Conservation (phyloP, 2,329 filamentous ascomycete species). For the Escovopsis weberi region DNA sequence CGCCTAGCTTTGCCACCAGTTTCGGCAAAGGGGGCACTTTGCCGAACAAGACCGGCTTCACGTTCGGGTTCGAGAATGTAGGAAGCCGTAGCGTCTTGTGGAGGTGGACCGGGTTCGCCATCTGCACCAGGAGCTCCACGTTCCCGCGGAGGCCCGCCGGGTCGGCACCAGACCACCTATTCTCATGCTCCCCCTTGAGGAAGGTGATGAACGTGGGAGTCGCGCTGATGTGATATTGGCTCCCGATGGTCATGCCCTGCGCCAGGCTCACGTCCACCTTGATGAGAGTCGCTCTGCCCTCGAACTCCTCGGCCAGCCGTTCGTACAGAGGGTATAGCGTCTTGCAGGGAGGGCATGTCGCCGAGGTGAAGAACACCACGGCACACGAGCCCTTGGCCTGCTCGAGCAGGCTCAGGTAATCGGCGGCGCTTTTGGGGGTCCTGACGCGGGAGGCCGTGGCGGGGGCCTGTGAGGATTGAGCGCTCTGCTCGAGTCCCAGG, state of each 20-base stretch:
- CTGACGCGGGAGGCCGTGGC: conserved; percentile 31
- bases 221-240: conserved; percentile 52
- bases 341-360: conserved; percentile 76
- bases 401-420: conserved; percentile 23
- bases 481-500: conserved; percentile 33
- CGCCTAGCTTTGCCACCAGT: conserved; percentile 62
- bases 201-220: conserved; percentile 89
- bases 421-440: conserved; percentile 34
- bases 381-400: conserved; percentile 56
- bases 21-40: conserved; percentile 77
- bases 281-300: conserved; percentile 54
- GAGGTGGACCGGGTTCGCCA: conserved; percentile 61
- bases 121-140: conserved; percentile 57
- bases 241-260: conserved; percentile 46
- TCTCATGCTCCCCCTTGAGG: conserved; percentile 57
- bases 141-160: conserved; percentile 53
- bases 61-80: conserved; percentile 47
- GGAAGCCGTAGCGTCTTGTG: conserved; percentile 60
- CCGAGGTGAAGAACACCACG: conserved; percentile 83
- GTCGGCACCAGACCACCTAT: conserved; percentile 71
- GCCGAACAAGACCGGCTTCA: conserved; percentile 55
- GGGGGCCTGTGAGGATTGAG: conserved; percentile 9
- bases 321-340: conserved; percentile 70
- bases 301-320: conserved; percentile 59
- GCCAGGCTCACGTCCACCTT: conserved; percentile 66